phyloP scores from a whole-genome alignment of 257 asterid genomes.

The Solanum microdontum region DNA sequence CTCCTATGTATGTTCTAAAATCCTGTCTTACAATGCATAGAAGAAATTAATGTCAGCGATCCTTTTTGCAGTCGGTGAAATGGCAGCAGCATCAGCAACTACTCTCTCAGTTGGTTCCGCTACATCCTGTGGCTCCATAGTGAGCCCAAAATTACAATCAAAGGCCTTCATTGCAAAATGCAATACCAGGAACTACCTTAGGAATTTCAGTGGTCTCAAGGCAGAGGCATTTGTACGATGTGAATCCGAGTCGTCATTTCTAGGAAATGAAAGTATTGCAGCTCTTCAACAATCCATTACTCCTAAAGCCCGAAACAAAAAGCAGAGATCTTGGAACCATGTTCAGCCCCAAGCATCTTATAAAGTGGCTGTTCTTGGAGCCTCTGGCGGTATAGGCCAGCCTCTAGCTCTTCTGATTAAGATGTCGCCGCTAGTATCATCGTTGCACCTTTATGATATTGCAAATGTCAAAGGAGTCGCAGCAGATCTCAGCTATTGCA shows the following conservation, averaged over 20 bases:
- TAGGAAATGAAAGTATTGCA: background rate
- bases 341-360: constrained; percentile 6
- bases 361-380: constrained; percentile 13
- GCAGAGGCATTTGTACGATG: background rate
- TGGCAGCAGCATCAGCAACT: constrained; percentile 13
- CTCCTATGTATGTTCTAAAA: background rate
- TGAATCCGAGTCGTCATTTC: background rate
- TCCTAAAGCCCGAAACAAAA: background rate
- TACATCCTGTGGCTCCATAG: background rate
- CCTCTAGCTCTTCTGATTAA: constrained; percentile 9
- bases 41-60: background rate
- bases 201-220: constrained; percentile 4
- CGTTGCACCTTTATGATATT: constrained; percentile 7
- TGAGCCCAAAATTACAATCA: constrained; percentile 1
- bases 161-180: background rate
- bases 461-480: constrained; percentile 15
- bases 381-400: constrained; percentile 15
- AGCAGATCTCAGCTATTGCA: constrained; percentile 13
- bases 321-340: background rate
- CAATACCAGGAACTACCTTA: background rate
- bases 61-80: background rate
- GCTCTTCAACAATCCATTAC: constrained; percentile 2
- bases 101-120: constrained; percentile 7
- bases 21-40: background rate
- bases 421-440: constrained; percentile 13